Conservation (phyloP, 2,329 filamentous ascomycete species). For the Botrytis pseudocinerea region DNA sequence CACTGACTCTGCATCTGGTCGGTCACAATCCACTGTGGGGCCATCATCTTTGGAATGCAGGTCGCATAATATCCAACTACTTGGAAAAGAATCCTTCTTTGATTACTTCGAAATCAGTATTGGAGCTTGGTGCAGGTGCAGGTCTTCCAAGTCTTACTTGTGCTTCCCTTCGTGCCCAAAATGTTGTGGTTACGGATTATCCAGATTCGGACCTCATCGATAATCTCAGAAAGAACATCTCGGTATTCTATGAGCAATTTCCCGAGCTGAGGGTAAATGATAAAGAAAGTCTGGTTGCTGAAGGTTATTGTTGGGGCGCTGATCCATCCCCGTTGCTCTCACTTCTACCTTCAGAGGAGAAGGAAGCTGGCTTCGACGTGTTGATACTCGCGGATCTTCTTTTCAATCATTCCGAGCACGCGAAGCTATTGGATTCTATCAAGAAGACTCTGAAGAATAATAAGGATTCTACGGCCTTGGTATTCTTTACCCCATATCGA, state of each 20-base stretch:
- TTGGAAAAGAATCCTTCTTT: conserved; percentile 69
- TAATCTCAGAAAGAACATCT: conserved; percentile 77
- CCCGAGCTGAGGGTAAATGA: conserved; percentile 4
- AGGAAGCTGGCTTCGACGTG: conserved; percentile 64
- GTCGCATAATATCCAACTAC: conserved; percentile 73
- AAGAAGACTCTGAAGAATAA: conserved; percentile 60
- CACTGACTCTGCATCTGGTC: conserved; percentile 68
- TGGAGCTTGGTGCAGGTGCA: conserved; percentile 87
- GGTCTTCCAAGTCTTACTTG: conserved; percentile 81
- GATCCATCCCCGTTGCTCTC: conserved; percentile 58
- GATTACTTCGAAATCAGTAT: conserved; percentile 67
- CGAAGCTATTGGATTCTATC: conserved; percentile 72
- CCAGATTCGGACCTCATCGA: conserved; percentile 80
- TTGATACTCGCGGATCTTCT: conserved; percentile 85
- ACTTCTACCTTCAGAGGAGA: conserved; percentile 47
- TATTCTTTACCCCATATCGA: conserved; percentile 93
- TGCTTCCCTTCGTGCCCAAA: conserved; percentile 68
- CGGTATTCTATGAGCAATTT: conserved; percentile 34
- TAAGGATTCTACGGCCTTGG: conserved; percentile 56
- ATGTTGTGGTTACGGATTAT: conserved; percentile 83
- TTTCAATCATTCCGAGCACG: conserved; percentile 88
- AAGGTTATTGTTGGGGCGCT: conserved; percentile 84
- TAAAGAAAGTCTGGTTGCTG: conserved; percentile 50
- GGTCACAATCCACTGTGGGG: conserved; percentile 89
- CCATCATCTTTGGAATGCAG: conserved; percentile 89